These are phyloP conservation scores for Pseudoneurospora amorphoporcata DNA, from an alignment of 495 filamentous ascomycete species.

Conservation along the genomic window DNA sequence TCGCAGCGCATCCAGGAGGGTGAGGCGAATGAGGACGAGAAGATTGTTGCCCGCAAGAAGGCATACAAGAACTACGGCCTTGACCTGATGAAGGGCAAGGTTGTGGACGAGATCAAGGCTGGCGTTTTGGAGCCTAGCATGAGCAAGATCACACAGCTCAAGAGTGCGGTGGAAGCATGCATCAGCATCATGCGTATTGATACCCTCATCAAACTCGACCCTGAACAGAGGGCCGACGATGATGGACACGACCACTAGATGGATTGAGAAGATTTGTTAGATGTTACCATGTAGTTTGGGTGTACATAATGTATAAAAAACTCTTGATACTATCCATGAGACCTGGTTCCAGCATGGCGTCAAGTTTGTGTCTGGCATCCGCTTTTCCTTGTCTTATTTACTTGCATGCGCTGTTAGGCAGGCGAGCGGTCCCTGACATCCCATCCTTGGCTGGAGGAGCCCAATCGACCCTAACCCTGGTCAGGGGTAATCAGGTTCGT, in stretches of 20 bases:
- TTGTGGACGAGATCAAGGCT: conserved; percentile 86
- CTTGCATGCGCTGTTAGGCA: neutral
- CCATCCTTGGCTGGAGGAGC: neutral
- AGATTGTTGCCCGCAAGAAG: conserved; percentile 82
- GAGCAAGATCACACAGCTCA: conserved; percentile 96
- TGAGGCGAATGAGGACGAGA: conserved; percentile 74
- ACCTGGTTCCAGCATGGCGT: neutral
- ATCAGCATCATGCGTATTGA: conserved; percentile 99
- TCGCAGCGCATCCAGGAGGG: conserved; percentile 82
- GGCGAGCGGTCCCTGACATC: neutral
- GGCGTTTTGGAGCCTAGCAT: conserved; percentile 95
- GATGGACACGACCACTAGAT: conserved; percentile 61
- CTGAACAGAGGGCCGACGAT: conserved; percentile 69
- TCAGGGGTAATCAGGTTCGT: neutral
- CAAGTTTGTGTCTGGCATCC: neutral
- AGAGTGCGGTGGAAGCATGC: conserved; percentile 97
- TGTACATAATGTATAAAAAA: neutral
- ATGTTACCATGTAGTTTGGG: neutral
- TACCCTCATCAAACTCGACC: conserved; percentile 97
- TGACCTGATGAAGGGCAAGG: conserved; percentile 80
- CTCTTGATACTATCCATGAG: neutral
- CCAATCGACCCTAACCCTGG: neutral
- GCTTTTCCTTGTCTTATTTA: neutral
- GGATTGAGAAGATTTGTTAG: conserved; percentile 1
- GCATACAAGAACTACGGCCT: conserved; percentile 97